Evolutionary conservation across 306 rosid species (phyloP).

Genomic region (Sechiopsis laciniata): DNA sequence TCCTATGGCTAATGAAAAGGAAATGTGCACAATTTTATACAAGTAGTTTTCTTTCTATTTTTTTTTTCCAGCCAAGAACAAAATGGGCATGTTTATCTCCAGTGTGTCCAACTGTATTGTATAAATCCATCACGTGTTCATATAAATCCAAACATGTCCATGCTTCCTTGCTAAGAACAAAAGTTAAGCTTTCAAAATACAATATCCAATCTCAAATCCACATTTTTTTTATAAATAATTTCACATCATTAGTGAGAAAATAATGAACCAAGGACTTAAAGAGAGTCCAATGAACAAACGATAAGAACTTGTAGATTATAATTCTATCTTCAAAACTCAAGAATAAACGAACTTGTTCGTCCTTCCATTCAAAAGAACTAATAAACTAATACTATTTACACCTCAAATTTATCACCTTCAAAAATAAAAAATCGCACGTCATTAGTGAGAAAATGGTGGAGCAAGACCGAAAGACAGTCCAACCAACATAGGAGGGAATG

Average conservation of each 20-base stretch:
- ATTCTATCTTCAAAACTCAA: not conserved
- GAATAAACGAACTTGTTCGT: conserved; percentile 3
- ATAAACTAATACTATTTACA: not conserved
- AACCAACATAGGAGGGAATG: not conserved
- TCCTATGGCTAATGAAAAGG: not conserved
- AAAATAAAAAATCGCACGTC: not conserved
- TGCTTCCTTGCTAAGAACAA: not conserved
- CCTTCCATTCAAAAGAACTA: not conserved
- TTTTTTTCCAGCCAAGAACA: not conserved
- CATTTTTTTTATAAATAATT: not conserved
- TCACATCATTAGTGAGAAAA: not conserved
- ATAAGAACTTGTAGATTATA: not conserved
- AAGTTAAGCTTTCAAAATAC: not conserved
- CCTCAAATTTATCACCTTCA: not conserved
- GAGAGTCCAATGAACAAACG: not conserved
- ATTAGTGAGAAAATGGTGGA: not conserved
- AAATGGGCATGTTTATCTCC: not conserved
- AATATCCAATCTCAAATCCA: not conserved
- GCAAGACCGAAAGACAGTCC: not conserved
- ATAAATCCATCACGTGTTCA: not conserved
- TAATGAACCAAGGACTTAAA: not conserved
- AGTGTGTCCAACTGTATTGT: not conserved
- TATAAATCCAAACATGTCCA: not conserved
- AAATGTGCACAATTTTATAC: not conserved
- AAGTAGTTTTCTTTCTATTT: not conserved